phyloP scores from a whole-genome alignment of 176 grass and related monocot genomes.

The Eleusine indica region DNA sequence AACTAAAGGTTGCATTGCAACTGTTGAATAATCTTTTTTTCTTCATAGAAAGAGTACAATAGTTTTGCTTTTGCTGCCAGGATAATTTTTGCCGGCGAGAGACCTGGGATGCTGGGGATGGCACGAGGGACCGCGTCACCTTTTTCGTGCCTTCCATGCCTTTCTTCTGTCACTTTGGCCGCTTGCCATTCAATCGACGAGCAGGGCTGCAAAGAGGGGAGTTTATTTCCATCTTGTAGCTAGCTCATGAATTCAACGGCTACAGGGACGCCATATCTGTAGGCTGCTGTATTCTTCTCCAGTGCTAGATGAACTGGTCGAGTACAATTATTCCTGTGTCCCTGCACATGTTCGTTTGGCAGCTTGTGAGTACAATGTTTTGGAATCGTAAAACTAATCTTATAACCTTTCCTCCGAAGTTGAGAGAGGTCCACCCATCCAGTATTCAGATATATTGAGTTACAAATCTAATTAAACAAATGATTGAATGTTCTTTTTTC shows the following conservation, averaged over 20 bases:
- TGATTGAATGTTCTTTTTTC: too few species aligned
- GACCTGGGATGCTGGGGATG: conserved; percentile 1
- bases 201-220: neutral
- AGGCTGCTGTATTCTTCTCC: neutral
- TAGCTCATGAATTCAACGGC: conserved; percentile 26
- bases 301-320: neutral
- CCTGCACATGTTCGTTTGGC: neutral
- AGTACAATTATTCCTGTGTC: neutral
- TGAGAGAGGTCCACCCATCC: too few species aligned
- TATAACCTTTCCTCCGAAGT: too few species aligned
- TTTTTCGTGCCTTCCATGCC: conserved; percentile 21
- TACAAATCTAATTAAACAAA: too few species aligned
- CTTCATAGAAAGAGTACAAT: neutral
- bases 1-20: conserved; percentile 17
- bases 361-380: too few species aligned
- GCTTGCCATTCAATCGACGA: conserved; percentile 13
- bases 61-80: neutral
- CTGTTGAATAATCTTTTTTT: neutral
- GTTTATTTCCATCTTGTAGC: conserved; percentile 16
- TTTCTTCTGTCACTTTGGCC: neutral
- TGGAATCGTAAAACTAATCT: too few species aligned
- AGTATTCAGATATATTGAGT: too few species aligned
- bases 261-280: neutral
- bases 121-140: conserved; percentile 7
- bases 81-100: conserved; percentile 9